Conservation (phyloP, 2,329 filamentous ascomycete genomes). For the Aureobasidium leucospermi region DNA sequence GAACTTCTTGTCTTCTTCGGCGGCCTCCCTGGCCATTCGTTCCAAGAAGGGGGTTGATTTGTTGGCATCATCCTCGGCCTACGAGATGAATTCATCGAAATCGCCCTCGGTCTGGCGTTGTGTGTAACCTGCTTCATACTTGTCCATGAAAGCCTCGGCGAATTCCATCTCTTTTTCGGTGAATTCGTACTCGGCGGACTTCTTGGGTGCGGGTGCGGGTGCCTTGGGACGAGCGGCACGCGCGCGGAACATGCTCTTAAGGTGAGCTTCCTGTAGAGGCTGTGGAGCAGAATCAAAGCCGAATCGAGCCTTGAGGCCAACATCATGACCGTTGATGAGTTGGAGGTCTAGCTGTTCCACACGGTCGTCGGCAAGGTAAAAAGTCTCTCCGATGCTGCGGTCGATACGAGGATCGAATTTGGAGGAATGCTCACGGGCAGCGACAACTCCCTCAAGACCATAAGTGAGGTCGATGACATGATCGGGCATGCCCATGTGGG, state of each 20-base stretch:
- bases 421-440: conserved; percentile 41
- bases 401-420: conserved; percentile 38
- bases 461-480: not conserved
- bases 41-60: not conserved
- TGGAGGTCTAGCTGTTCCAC: conserved; percentile 50
- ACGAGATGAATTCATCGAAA: not conserved
- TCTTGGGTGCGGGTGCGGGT: not conserved
- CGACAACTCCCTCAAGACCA: conserved; percentile 41
- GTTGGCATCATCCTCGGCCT: not conserved
- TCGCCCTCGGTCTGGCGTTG: not conserved
- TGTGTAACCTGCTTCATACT: not conserved
- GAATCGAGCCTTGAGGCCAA: conserved; percentile 36
- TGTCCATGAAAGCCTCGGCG: not conserved
- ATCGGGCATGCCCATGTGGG: not conserved
- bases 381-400: conserved; percentile 32
- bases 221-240: not conserved
- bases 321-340: conserved; percentile 47
- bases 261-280: conserved; percentile 33
- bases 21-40: not conserved
- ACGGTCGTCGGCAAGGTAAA: conserved; percentile 53
- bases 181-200: not conserved
- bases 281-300: conserved; percentile 41
- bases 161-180: not conserved
- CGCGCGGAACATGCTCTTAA: conserved; percentile 14
- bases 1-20: not conserved